Base-by-base conservation (phyloP, 1,284 basidiomycete genomes). In the Cryptococcus depauperatus region DNA sequence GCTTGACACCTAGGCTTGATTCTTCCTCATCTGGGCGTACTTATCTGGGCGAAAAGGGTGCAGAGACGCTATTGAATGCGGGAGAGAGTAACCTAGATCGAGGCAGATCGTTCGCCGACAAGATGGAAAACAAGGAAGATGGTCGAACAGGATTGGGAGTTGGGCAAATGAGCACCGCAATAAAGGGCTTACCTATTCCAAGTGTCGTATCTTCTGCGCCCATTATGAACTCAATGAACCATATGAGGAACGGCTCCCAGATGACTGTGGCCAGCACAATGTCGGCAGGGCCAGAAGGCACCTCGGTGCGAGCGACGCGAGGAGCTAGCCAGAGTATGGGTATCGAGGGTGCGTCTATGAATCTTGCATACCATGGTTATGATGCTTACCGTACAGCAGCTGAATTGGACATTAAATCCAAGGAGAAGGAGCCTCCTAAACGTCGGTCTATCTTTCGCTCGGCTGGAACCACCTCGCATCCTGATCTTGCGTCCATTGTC, bases 391-490 rank as follows among this genome's bases (percentile, higher is more conserved):
- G 11, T 6, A 37, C 16, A 13, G n/a, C 47, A 60, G 60, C 58
- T 29, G 61, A 63, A 39, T 47, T 61, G 23, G 48, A 45, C 4
- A 45, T 46, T 19, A 32, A 51, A 34, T 43, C 56, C 9, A 51
- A 52, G 16, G 50, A 54, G 26, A 43, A 52, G 14, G 28, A 48
- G 3, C 52, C 54, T 8, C 44, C 79, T 18, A 84, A 85, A 66
- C 79, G 85, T 34, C 77, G 86, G 43, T 86, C 84, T 54, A 79
- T 91, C 72, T 89, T 88, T 66, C 77, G 88, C 48, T 82, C 84
- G n/a, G 75, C 83, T 6, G 88, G 87, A 39, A 89, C 85, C 2
- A 84, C 86, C 21, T 86, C 84, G 56, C 87, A 84, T 57, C 88
- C 89, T 21, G 88, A 93, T 68, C 75, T 92, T 21, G 84, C 85